Evolutionary conservation across 2,329 filamentous ascomycete genomes (phyloP).

Genomic region (Bipolaris zeicola): DNA sequence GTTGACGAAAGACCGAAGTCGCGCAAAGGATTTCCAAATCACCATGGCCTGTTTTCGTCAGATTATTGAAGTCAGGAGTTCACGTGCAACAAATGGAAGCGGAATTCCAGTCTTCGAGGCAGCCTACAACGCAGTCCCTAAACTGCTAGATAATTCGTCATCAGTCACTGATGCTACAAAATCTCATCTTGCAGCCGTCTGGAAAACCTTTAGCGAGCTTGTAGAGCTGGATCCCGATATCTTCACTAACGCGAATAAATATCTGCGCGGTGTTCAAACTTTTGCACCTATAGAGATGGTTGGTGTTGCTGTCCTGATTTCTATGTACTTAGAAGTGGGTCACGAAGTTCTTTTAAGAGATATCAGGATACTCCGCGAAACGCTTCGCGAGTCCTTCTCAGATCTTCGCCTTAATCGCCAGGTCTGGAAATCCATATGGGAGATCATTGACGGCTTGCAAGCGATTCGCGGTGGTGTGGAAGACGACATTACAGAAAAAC

Average conservation of each 20-base stretch:
- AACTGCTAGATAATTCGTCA: slow-evolving; percentile 34
- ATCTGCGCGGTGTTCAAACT: slow-evolving; percentile 34
- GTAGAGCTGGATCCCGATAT: slow-evolving; percentile 31
- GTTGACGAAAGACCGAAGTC: slow-evolving; percentile 35
- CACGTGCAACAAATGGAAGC: slow-evolving; percentile 26
- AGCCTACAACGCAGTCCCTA: slow-evolving; percentile 23
- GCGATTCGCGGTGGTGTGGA: slow-evolving; percentile 32
- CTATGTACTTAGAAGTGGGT: slow-evolving; percentile 35
- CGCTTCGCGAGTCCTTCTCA: slow-evolving; percentile 33
- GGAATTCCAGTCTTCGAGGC: slow-evolving; percentile 32
- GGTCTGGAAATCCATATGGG: slow-evolving; percentile 42
- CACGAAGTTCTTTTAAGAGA: slow-evolving; percentile 38
- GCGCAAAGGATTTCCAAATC: slow-evolving; percentile 44
- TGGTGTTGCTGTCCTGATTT: slow-evolving; percentile 42
- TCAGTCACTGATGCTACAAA: slow-evolving; percentile 37
- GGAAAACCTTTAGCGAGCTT: slow-evolving; percentile 39
- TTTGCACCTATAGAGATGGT: slow-evolving; percentile 49
- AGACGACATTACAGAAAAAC: slow-evolving; percentile 7
- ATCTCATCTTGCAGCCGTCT: slow-evolving; percentile 42
- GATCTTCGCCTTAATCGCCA: slow-evolving; percentile 36
- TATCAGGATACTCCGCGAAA: slow-evolving; percentile 33
- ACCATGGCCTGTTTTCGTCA: slow-evolving; percentile 45
- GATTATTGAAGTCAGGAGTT: slow-evolving; percentile 44
- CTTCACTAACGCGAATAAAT: slow-evolving; percentile 38
- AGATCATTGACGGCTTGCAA: slow-evolving; percentile 38